phyloP scores from a whole-genome alignment of 2,329 filamentous ascomycete genomes.

The Claviceps monticola region DNA sequence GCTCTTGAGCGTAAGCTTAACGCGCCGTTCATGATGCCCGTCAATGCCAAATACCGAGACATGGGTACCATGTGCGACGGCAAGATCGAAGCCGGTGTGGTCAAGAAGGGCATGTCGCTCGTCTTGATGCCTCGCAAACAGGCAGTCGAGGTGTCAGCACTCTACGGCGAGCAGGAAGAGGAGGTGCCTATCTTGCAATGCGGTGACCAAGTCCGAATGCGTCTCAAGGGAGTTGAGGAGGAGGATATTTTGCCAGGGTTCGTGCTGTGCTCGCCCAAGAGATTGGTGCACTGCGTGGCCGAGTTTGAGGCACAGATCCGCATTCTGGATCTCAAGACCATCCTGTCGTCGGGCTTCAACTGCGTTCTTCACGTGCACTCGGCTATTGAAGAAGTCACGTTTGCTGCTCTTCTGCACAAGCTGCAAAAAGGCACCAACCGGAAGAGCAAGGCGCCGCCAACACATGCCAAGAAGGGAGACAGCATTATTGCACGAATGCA shows the following conservation, averaged over 20 bases:
- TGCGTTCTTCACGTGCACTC: slow-evolving; percentile 96
- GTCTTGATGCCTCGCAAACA: slow-evolving; percentile 95
- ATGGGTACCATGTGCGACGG: slow-evolving; percentile 97
- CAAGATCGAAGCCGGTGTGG: slow-evolving; percentile 86
- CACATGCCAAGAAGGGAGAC: slow-evolving; percentile 70
- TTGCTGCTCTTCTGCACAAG: slow-evolving; percentile 77
- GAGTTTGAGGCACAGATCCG: slow-evolving; percentile 94
- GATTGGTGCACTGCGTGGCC: slow-evolving; percentile 78
- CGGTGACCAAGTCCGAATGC: slow-evolving; percentile 87
- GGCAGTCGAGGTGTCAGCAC: slow-evolving; percentile 62
- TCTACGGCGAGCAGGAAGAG: slow-evolving; percentile 94
- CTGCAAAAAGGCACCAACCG: slow-evolving; percentile 87
- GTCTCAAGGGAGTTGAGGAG: slow-evolving; percentile 89
- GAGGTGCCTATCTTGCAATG: slow-evolving; percentile 71
- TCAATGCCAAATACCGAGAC: slow-evolving; percentile 92
- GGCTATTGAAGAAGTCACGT: slow-evolving; percentile 94
- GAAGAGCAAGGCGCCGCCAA: slow-evolving; percentile 85
- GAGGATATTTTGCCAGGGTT: slow-evolving; percentile 94
- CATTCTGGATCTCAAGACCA: slow-evolving; percentile 86
- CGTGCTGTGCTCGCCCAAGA: slow-evolving; percentile 88
- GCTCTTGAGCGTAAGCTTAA: slow-evolving; percentile 91
- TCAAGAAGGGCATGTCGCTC: slow-evolving; percentile 77
- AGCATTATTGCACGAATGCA: slow-evolving; percentile 88
- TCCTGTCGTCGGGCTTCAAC: slow-evolving; percentile 89
- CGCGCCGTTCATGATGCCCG: slow-evolving; percentile 98